Evolutionary conservation across 345 rosid species (phyloP).

Genomic region (Linum lewisii): DNA sequence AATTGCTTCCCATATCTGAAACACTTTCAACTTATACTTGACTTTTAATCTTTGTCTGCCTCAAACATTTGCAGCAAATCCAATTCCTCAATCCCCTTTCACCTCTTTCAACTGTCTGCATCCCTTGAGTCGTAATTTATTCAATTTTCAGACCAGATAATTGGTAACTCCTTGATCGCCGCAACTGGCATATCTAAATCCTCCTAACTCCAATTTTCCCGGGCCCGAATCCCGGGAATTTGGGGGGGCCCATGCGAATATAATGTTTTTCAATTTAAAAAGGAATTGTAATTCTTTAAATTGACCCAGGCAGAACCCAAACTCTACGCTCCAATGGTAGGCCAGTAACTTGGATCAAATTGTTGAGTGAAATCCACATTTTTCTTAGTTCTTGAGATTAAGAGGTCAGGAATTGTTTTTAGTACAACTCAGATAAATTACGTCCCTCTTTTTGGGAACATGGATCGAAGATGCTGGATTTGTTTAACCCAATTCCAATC

Average conservation of each 20-base stretch:
- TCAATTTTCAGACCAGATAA: neutral
- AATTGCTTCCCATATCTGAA: neutral
- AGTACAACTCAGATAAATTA: neutral
- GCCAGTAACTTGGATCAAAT: neutral
- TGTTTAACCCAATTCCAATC: neutral
- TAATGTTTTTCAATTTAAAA: too few species aligned
- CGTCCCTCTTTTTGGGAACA: neutral
- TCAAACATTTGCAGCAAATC: neutral
- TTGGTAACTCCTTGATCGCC: neutral
- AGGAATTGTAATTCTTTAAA: neutral
- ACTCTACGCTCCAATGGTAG: neutral
- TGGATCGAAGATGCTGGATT: neutral
- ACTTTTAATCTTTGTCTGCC: neutral
- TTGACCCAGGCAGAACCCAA: neutral
- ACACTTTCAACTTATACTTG: neutral
- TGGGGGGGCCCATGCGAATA: neutral
- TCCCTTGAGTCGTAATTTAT: neutral
- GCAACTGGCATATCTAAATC: neutral
- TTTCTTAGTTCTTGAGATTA: neutral
- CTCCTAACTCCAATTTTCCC: neutral
- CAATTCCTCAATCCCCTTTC: neutral
- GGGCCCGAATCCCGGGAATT: neutral
- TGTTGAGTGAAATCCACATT: neutral
- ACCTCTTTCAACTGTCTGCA: neutral
- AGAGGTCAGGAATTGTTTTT: neutral